Conservation (phyloP, 2,329 filamentous ascomycete genomes). For the Pseudocercospora cruenta region DNA sequence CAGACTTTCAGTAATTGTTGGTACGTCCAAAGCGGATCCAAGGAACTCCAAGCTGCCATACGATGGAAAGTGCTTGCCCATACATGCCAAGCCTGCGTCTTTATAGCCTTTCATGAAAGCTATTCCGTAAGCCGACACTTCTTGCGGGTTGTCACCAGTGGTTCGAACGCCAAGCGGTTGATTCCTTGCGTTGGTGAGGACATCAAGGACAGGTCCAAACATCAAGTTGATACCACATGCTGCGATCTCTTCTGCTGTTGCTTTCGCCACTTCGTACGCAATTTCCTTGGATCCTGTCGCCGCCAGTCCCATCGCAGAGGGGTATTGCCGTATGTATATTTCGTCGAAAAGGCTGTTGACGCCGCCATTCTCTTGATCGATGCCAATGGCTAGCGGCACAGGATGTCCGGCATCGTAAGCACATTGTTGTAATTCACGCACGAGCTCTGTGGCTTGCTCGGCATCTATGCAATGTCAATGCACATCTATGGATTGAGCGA, state of each 20-base stretch:
- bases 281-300: constrained; percentile 84
- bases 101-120: constrained; percentile 91
- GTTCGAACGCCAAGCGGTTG: constrained; percentile 89
- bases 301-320: constrained; percentile 95
- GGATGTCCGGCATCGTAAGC: constrained; percentile 88
- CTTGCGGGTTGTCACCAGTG: constrained; percentile 88
- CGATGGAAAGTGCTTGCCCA: constrained; percentile 95
- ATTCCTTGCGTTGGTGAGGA: constrained; percentile 88
- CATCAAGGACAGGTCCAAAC: constrained; percentile 89
- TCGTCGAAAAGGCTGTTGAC: constrained; percentile 97
- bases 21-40: constrained; percentile 86
- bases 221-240: constrained; percentile 96
- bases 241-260: constrained; percentile 87
- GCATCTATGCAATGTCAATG: constrained; percentile 65
- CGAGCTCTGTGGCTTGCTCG: constrained; percentile 82
- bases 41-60: constrained; percentile 95
- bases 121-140: constrained; percentile 90
- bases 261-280: constrained; percentile 87
- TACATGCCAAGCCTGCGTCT: constrained; percentile 83
- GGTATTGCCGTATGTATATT: constrained; percentile 93
- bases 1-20: constrained; percentile 91
- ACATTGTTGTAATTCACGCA: constrained; percentile 89
- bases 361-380: constrained; percentile 97
- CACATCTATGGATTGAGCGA: neutral
- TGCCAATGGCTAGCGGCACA: constrained; percentile 82